Base-by-base conservation (phyloP, 2,329 filamentous ascomycete species). In the Raffaelea ambrosiae region DNA sequence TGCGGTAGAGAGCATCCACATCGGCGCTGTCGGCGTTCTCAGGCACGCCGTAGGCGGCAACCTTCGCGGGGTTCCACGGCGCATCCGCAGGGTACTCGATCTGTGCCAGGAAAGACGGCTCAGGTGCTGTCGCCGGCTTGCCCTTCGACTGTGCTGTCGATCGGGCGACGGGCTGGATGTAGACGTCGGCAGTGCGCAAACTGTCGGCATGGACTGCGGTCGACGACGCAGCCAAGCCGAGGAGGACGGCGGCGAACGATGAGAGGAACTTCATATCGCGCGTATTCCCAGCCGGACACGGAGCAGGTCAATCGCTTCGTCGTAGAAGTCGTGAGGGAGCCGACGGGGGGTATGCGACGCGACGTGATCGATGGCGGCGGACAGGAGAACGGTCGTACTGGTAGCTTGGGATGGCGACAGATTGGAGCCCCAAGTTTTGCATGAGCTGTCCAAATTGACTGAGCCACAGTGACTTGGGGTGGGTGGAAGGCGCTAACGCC, bases 41-140 rank as follows among this genome's bases (percentile, higher is more conserved):
- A n/a, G 79, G 79, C 2, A 72, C 68, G 51, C 81, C 75, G 65
- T 78, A 84, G 26, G 71, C 69, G 41, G 69, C 53, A 29, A 83
- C 60, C 31, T 71, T 66, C 33, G 74, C 66, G n/a, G 66, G 63
- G n/a, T 18, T 35, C 22, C 10, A 41, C 38, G 47, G 16, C 36
- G 66, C 60, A 3, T 67, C 59, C n/a, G 66, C 59, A 58, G 80
- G 71, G 68, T 77, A 82, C 50, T 69, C 64, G 50, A 83, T 64
- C 53, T 77, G 72, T 54, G 77, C 79, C 49, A 84, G 73, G 41
- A 63, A 55, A 11, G 53, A 43, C 0, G 61, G 61, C 5, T 49
- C 26, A n/a, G 65, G 60, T 50, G 31, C 62, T 50, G 40, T 61
- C 53, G 20, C 61, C 48, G 46, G 60, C 51, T 23, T 62, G 56